phyloP scores from a whole-genome alignment of 2,329 filamentous ascomycete species.

The Apiospora pterosperma region DNA sequence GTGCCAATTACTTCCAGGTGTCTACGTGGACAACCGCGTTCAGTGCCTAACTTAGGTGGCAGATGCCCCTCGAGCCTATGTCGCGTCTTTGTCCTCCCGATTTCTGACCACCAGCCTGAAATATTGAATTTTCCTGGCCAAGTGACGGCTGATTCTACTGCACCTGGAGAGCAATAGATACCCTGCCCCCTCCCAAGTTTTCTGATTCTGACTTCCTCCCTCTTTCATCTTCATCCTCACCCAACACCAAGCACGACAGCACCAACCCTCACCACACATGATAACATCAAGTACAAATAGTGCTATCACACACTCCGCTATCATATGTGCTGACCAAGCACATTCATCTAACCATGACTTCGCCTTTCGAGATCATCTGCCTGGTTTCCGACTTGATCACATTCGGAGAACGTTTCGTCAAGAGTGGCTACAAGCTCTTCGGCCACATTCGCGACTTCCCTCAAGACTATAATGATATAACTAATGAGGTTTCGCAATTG shows the following conservation, averaged over 20 bases:
- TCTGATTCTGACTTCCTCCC: not conserved
- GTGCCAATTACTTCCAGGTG: not conserved
- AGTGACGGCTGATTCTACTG: not conserved
- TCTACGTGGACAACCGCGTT: not conserved
- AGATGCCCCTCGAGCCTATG: not conserved
- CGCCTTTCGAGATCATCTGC: not conserved
- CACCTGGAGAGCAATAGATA: not conserved
- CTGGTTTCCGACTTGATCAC: not conserved
- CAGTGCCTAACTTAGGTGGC: not conserved
- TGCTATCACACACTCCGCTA: not conserved
- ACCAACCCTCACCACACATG: not conserved
- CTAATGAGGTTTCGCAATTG: not conserved
- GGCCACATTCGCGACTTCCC: not conserved
- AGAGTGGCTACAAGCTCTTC: not conserved
- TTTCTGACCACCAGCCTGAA: not conserved
- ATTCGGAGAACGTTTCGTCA: not conserved
- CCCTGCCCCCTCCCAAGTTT: not conserved
- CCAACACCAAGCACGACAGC: not conserved
- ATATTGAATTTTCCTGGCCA: not conserved
- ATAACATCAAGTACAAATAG: not conserved
- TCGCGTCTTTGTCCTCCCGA: not conserved
- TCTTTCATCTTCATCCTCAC: not conserved
- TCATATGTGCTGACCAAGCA: not conserved
- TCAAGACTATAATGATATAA: not conserved
- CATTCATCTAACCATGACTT: not conserved